phyloP scores from a whole-genome alignment of 1,284 basidiomycete genomes.

The Calocybe gambosa region DNA sequence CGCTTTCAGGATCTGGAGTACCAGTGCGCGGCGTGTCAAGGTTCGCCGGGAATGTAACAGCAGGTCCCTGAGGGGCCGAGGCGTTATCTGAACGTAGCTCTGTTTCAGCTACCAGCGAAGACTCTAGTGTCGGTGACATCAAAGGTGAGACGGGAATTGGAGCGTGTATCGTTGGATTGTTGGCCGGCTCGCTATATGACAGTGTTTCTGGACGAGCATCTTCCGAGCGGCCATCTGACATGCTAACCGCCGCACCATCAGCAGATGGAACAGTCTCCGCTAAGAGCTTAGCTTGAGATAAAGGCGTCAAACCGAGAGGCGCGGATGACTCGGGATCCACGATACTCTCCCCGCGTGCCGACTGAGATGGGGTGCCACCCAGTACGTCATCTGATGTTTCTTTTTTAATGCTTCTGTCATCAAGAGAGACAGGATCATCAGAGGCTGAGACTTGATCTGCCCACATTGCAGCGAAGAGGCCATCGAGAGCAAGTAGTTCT shows the following conservation, averaged over 20 bases:
- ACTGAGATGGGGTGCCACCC: conserved; percentile 19
- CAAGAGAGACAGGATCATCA: conserved; percentile 38
- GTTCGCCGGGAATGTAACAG: conserved; percentile 47
- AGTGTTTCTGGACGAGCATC: not conserved
- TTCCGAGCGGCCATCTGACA: conserved; percentile 31
- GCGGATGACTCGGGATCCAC: conserved; percentile 8
- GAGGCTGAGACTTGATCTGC: conserved; percentile 64
- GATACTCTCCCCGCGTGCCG: conserved; percentile 5
- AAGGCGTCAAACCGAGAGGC: not conserved
- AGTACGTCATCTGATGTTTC: conserved; percentile 36
- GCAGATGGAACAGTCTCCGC: conserved; percentile 1
- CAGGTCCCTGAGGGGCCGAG: conserved; percentile 25
- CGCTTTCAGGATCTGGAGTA: conserved; percentile 64
- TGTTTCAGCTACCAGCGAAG: conserved; percentile 24
- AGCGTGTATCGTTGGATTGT: conserved; percentile 19
- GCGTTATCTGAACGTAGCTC: conserved; percentile 15
- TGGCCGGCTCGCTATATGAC: conserved; percentile 16
- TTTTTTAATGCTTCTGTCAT: conserved; percentile 30
- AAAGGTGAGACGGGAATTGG: conserved; percentile 10
- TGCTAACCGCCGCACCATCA: conserved; percentile 25
- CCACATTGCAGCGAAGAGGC: conserved; percentile 80
- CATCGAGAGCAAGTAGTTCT: conserved; percentile 63
- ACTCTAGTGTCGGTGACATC: conserved; percentile 22
- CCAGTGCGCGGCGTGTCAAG: conserved; percentile 43
- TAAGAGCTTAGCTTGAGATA: conserved; percentile 4